Evolutionary conservation across 352 stramenopile species (phyloP), one percentile per base, ranked within the genome.

Genomic region (Saprolegnia parasitica): DNA sequence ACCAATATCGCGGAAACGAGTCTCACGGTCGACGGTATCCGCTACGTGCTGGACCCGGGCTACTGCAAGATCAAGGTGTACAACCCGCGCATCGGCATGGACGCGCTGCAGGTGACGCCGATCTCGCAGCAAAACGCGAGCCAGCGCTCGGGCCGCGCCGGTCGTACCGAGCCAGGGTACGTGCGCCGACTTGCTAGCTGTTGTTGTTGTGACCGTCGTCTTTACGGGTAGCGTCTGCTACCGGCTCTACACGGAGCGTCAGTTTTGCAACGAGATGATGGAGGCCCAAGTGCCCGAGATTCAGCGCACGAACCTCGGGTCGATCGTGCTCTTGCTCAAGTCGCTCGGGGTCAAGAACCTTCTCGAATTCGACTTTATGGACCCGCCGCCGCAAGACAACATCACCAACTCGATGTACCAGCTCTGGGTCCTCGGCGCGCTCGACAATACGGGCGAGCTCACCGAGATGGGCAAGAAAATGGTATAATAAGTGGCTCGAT

Each of bases 41-140:
- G 96, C 71, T 99, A 99, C 77, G 96, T 99, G 5, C 98, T 99
- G 35, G 97, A 99, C 78, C 86, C 86, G 5, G 97, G 97, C 3
- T 99, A 96, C 75, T 98, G 92, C 79, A 99, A 99, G 73, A 89
- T 99, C 16, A 99, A 99, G 75, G 97, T 99, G 18, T 99, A 99
- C 83, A 99, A 99, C 81, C 93, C 97, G 0, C 97, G 97, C 75
- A 99, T 99, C 76, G 97, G 97, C 64, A 99, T 99, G 97, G 96
- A 99, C 78, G 89, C 96, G 5, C 78, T 99, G 21, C 91, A 98
- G 62, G 89, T 98, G 16, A 97, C 77, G 20, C 97, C 96, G 4
- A 95, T 99, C 55, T 98, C 89, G 39, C 92, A 98, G 79, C 96
- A 98, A 64, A 99, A 99, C 73, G 96, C 97, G 1, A 99, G 98